Conservation (phyloP, 768 basidiomycete species). For the Suillus decipiens region DNA sequence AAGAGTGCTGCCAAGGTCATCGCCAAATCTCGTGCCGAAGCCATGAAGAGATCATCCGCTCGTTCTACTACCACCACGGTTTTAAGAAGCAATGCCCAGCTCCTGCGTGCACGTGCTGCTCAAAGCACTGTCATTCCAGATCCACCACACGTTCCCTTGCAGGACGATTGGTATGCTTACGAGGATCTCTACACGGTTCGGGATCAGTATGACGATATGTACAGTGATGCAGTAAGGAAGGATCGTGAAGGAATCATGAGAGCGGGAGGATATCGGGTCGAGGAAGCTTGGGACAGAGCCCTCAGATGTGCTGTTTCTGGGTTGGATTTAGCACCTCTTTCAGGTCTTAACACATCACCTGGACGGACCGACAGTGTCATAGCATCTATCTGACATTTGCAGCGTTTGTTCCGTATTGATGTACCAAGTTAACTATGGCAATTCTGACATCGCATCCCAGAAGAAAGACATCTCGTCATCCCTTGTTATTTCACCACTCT, state of each 20-base stretch:
- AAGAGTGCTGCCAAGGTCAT: constrained; percentile 71
- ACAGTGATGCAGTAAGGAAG: constrained; percentile 73
- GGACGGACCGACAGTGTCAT: constrained; percentile 48
- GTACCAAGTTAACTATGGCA: background rate
- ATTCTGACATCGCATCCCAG: background rate
- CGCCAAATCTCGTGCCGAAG: constrained; percentile 66
- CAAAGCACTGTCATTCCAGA: constrained; percentile 71
- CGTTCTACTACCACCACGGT: constrained; percentile 46
- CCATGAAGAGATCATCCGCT: constrained; percentile 59
- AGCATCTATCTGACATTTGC: constrained; percentile 36
- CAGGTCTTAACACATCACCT: constrained; percentile 24
- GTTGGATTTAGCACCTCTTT: constrained; percentile 59
- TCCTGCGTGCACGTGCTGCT: constrained; percentile 63
- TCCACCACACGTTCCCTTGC: constrained; percentile 75
- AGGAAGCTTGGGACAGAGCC: constrained; percentile 87
- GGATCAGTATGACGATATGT: constrained; percentile 68
- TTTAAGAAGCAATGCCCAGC: constrained; percentile 46
- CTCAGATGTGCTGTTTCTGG: constrained; percentile 72
- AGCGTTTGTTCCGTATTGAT: constrained; percentile 1
- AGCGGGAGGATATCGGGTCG: constrained; percentile 78
- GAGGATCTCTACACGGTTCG: constrained; percentile 63
- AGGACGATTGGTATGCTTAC: constrained; percentile 76
- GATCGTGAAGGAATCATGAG: constrained; percentile 80
- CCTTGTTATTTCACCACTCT: background rate
- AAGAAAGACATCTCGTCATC: background rate